Evolutionary conservation across 164 flowering plant genomes (phyloP).

Genomic region (Chimonanthus salicifolius): DNA sequence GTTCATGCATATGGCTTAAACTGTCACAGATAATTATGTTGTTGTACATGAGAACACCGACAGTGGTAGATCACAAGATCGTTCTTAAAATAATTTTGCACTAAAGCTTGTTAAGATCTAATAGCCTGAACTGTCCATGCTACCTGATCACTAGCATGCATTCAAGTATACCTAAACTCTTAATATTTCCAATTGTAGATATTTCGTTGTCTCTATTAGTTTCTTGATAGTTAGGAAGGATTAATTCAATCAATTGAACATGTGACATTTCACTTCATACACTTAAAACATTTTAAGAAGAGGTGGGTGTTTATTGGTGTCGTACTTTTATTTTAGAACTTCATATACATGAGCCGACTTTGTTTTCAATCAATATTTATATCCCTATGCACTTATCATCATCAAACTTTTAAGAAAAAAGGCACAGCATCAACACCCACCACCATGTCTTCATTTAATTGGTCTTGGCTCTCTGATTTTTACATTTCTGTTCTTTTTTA

Average conservation of each 20-base stretch:
- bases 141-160: not conserved
- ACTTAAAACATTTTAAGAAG: too few relatives aligned
- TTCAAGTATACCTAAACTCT: not conserved
- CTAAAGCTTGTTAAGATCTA: not conserved
- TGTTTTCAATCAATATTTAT: too few relatives aligned
- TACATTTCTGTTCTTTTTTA: not conserved
- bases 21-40: not conserved
- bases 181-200: not conserved
- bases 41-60: not conserved
- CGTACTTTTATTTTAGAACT: too few relatives aligned
- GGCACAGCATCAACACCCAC: too few relatives aligned
- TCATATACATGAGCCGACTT: too few relatives aligned
- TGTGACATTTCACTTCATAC: not conserved
- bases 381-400: too few relatives aligned
- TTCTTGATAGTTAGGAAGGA: not conserved
- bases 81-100: too few relatives aligned
- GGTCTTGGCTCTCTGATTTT: too few relatives aligned
- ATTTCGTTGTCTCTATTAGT: too few relatives aligned
- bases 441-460: too few relatives aligned
- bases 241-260: not conserved
- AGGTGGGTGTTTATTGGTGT: too few relatives aligned
- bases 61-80: not conserved
- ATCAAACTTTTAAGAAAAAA: too few relatives aligned
- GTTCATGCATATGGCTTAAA: not conserved
- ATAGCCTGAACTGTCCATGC: not conserved